Conservation (phyloP, 768 basidiomycete species). For the Suillus variegatus region DNA sequence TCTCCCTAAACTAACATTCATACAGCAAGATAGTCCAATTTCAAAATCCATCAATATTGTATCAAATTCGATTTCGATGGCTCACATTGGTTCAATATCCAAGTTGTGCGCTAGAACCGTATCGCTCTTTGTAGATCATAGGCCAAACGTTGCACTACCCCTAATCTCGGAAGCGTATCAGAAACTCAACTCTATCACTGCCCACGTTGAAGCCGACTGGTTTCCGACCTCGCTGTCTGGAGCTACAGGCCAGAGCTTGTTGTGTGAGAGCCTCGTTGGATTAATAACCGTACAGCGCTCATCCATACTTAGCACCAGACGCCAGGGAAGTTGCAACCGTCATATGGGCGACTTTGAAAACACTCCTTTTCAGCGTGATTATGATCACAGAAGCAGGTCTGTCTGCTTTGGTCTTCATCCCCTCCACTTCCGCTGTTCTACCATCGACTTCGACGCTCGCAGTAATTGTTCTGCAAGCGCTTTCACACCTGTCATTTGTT, state of each 20-base stretch:
- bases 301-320: slow-evolving; percentile 37
- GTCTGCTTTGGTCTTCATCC: slow-evolving; percentile 52
- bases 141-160: slow-evolving; percentile 28
- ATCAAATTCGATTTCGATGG: slow-evolving; percentile 37
- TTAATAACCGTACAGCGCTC: slow-evolving; percentile 9
- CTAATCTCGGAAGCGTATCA: slow-evolving; percentile 29
- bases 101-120: slow-evolving; percentile 37
- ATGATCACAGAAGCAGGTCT: slow-evolving; percentile 70
- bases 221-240: slow-evolving; percentile 36
- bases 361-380: slow-evolving; percentile 69
- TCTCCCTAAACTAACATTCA: slow-evolving; percentile 9
- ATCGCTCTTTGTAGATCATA: slow-evolving; percentile 38
- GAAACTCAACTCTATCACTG: slow-evolving; percentile 37
- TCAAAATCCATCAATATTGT: slow-evolving; percentile 34
- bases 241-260: slow-evolving; percentile 15
- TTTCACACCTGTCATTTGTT: slow-evolving; percentile 74
- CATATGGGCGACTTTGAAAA: slow-evolving; percentile 73
- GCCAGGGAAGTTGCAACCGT: slow-evolving; percentile 46
- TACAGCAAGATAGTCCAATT: slow-evolving; percentile 36
- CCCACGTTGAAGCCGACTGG: slow-evolving; percentile 52
- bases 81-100: slow-evolving; percentile 41
- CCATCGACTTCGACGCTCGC: slow-evolving; percentile 52
- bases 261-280: slow-evolving; percentile 5
- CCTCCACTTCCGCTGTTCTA: slow-evolving; percentile 34
- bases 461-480: slow-evolving; percentile 50